Evolutionary conservation across 257 asterid genomes (phyloP).

Genomic region (Nicotiana attenuata): DNA sequence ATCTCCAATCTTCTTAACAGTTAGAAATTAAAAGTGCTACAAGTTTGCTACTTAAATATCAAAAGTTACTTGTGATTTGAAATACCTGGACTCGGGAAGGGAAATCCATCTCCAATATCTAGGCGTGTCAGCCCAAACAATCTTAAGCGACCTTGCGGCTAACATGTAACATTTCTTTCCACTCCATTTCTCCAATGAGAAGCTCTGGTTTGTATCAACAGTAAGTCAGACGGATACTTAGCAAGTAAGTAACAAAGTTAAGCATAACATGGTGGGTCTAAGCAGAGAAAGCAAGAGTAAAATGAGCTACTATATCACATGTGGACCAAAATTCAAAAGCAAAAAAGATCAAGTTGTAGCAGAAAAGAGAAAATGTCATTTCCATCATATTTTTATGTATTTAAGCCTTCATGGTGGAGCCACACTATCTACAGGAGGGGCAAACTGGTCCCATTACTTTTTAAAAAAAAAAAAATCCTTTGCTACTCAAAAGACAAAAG

Average conservation of each 20-base stretch:
- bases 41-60: neutral
- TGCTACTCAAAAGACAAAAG: neutral
- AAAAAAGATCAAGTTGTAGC: neutral
- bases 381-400: neutral
- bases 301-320: neutral
- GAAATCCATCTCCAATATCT: conserved; percentile 57
- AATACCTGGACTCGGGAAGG: conserved; percentile 61
- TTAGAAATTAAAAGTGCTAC: neutral
- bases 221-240: conserved; percentile 19
- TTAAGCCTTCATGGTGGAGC: neutral
- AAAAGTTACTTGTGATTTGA: neutral
- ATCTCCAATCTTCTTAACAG: too few relatives aligned
- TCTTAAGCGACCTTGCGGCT: conserved; percentile 56
- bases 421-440: neutral
- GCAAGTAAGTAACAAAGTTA: neutral
- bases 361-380: neutral
- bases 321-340: conserved; percentile 3
- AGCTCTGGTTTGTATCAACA: conserved; percentile 42
- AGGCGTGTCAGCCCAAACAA: conserved; percentile 60
- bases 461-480: neutral
- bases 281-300: neutral
- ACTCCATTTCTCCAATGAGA: conserved; percentile 55
- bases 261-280: neutral
- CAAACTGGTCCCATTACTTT: neutral
- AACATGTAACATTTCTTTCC: conserved; percentile 76